Evolutionary conservation across 441 rosid genomes (phyloP).

Genomic region (California macrophylla): DNA sequence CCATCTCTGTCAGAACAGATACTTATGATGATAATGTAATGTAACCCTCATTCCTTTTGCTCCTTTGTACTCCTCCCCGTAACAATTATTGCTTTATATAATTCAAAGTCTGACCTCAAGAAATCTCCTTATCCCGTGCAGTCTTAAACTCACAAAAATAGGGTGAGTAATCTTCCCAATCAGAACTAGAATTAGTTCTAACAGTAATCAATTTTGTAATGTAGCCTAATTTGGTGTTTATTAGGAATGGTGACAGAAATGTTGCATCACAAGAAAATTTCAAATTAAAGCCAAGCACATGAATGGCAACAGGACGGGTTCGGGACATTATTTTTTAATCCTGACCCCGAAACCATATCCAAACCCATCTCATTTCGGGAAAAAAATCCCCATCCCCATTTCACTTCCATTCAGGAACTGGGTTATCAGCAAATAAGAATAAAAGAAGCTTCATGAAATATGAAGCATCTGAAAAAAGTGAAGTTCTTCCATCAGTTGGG

Average conservation of each 20-base stretch:
- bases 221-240: not conserved
- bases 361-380: too few species aligned
- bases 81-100: not conserved
- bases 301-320: too few species aligned
- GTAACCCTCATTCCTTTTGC: not conserved
- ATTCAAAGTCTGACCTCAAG: not conserved
- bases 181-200: not conserved
- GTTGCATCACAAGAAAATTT: not conserved
- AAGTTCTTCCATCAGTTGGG: not conserved
- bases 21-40: not conserved
- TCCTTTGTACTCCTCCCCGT: too few species aligned
- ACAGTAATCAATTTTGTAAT: not conserved
- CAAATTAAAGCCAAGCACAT: not conserved
- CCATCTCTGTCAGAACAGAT: not conserved
- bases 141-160: not conserved
- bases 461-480: not conserved
- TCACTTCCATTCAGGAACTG: too few species aligned
- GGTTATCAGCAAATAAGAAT: too few species aligned
- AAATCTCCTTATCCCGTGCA: not conserved
- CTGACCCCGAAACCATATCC: too few species aligned
- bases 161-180: not conserved
- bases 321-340: too few species aligned
- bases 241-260: not conserved
- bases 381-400: too few species aligned
- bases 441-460: not conserved